phyloP scores from a whole-genome alignment of 2,329 filamentous ascomycete species.

The Aureobasidium musti region DNA sequence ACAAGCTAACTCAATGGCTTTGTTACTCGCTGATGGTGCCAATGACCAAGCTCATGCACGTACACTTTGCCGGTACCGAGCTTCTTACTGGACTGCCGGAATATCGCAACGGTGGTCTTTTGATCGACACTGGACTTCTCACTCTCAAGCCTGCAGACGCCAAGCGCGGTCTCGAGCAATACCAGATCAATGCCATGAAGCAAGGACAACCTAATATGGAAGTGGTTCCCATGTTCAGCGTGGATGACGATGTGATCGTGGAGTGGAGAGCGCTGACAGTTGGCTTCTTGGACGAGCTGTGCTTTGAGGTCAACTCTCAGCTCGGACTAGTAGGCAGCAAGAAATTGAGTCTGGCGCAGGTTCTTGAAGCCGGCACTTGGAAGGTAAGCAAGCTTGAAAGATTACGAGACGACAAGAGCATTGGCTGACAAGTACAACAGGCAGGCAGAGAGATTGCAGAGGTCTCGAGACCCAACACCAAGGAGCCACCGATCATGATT shows the following conservation, averaged over 20 bases:
- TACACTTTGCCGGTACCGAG: constrained; percentile 80
- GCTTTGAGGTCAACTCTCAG: constrained; percentile 67
- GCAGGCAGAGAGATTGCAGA: constrained; percentile 95
- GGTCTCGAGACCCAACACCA: constrained; percentile 92
- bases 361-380: constrained; percentile 96
- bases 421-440: constrained; percentile 50
- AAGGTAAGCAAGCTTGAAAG: constrained; percentile 64
- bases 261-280: constrained; percentile 78
- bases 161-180: constrained; percentile 70
- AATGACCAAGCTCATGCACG: constrained; percentile 76
- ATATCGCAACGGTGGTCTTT: constrained; percentile 86
- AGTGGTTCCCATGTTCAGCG: constrained; percentile 71
- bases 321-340: constrained; percentile 70
- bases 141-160: constrained; percentile 70
- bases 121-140: constrained; percentile 81
- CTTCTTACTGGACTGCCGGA: constrained; percentile 86
- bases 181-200: constrained; percentile 68
- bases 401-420: constrained; percentile 13
- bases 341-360: constrained; percentile 75
- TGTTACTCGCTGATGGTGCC: constrained; percentile 92
- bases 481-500: constrained; percentile 94
- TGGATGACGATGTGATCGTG: constrained; percentile 75
- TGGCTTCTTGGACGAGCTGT: constrained; percentile 70
- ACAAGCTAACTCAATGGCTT: constrained; percentile 94
- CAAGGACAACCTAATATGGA: constrained; percentile 72